Evolutionary conservation across 352 stramenopile genomes (phyloP).

Genomic region (Globisporangium nagaii): DNA sequence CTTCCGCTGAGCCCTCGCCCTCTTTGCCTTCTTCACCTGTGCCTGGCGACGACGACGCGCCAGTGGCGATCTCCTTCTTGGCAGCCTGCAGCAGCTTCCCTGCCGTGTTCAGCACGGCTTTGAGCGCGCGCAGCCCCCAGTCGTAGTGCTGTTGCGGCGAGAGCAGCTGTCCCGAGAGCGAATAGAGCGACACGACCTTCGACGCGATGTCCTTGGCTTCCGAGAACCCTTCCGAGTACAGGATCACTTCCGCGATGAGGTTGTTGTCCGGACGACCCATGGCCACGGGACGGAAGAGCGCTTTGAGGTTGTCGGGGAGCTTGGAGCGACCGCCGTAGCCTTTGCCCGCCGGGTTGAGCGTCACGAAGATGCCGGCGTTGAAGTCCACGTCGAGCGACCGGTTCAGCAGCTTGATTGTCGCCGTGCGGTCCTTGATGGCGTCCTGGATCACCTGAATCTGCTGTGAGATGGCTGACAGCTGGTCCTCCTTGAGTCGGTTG

Average conservation of each 20-base stretch:
- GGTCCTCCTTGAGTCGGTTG: slow-evolving; percentile 93
- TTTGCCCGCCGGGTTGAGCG: slow-evolving; percentile 93
- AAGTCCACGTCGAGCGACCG: slow-evolving; percentile 86
- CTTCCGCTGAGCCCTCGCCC: not conserved
- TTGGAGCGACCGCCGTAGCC: slow-evolving; percentile 91
- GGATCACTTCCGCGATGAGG: slow-evolving; percentile 91
- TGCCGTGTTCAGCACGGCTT: slow-evolving; percentile 92
- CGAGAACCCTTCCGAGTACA: slow-evolving; percentile 90
- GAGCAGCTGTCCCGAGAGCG: slow-evolving; percentile 79
- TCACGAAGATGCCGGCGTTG: slow-evolving; percentile 95
- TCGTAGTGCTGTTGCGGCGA: slow-evolving; percentile 92
- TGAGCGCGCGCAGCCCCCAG: slow-evolving; percentile 91
- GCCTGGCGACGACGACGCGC: not conserved
- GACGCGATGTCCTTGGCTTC: slow-evolving; percentile 86
- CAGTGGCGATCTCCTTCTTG: slow-evolving; percentile 58
- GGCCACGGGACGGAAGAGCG: slow-evolving; percentile 91
- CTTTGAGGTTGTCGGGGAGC: slow-evolving; percentile 93
- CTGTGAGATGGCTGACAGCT: slow-evolving; percentile 92
- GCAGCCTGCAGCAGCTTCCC: slow-evolving; percentile 86
- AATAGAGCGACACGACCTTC: slow-evolving; percentile 93
- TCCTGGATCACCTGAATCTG: slow-evolving; percentile 95
- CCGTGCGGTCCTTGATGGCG: slow-evolving; percentile 84
- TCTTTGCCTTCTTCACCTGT: slow-evolving; percentile 12
- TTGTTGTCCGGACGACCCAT: slow-evolving; percentile 93
- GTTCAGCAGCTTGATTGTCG: slow-evolving; percentile 78